Conservation (phyloP, 257 asterid species). For the Phtheirospermum japonicum region DNA sequence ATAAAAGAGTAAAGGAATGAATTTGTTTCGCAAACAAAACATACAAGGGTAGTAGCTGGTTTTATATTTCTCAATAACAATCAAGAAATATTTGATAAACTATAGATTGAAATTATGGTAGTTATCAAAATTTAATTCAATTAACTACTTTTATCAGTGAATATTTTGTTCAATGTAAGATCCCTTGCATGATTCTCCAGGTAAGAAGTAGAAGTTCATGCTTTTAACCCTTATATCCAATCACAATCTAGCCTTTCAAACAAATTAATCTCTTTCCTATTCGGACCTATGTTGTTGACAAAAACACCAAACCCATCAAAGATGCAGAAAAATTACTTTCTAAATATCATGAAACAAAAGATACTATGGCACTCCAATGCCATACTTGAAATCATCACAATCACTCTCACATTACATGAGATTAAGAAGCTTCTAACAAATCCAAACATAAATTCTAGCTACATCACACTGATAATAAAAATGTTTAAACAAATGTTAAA, state of each 20-base stretch:
- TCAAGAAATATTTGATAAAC: constrained; percentile 5
- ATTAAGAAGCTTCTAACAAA: not conserved
- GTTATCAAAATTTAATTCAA: not conserved
- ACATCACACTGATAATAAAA: not conserved
- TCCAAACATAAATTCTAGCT: constrained; percentile 5
- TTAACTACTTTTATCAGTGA: too few relatives aligned
- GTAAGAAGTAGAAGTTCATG: not conserved
- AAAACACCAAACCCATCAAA: not conserved
- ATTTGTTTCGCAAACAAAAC: constrained; percentile 17
- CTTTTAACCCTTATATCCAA: not conserved
- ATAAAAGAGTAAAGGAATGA: not conserved
- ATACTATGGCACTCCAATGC: not conserved
- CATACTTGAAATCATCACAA: constrained; percentile 4
- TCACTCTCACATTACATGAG: constrained; percentile 7
- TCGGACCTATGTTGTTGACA: not conserved
- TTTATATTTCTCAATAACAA: constrained; percentile 9
- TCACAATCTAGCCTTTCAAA: not conserved
- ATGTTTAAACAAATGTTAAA: constrained; percentile 13
- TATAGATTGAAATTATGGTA: not conserved
- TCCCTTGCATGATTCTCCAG: constrained; percentile 21
- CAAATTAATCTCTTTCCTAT: not conserved
- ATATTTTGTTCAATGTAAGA: not conserved
- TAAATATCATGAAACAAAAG: not conserved
- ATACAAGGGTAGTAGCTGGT: not conserved
- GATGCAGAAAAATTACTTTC: constrained; percentile 2